Base-by-base conservation (phyloP, 805 yeast species). In the Yarrowia keelungensis region DNA sequence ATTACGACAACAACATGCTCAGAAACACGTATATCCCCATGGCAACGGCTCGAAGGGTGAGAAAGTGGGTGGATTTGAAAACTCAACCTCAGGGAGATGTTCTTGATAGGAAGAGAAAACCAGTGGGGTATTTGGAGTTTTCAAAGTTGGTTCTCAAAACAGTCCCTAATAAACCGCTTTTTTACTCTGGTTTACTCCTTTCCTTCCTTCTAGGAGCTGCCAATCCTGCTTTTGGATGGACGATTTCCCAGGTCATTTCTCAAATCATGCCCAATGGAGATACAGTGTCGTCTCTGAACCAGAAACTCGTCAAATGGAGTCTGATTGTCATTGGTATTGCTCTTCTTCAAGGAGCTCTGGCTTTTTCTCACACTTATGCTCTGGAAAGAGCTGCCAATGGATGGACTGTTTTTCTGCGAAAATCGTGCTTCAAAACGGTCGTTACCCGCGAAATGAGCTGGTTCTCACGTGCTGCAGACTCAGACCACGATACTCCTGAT, bases 161-260 rank as follows among this genome's bases (percentile, higher is more conserved):
- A 2, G 42, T 73, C 5, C 73, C 73, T 7, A 43, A 69, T 53
- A 77, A 75, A 43, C 15, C 36, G 10, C 36, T 70, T 5, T 61
- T 86, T 0, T 12, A 76, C 0, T 0, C 83, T 0, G 98, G 97
- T 0, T 68, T 90, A 0, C 0, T 83, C 0, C 72, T 83, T 5
- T 81, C 92, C 0, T 71, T 87, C 0, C 58, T 84, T 0, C 86
- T 88, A 70, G 93, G 97, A 11, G 83, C 83, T 0, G 77, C 85
- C 0, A 88, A 86, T 69, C 98, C 98, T 0, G 78, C 90, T 0
- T 92, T 95, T 71, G 90, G 97, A 0, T 92, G 78, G 75, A 84
- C 89, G 36, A 86, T 93, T 71, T 86, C 98, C 0, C 86, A 87
- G 70, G 78, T 94, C 9, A 78, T 94, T 8, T 77, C 83, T 32